phyloP scores from a whole-genome alignment of 148 eudicot genomes.

The Dianthus caryophyllus region DNA sequence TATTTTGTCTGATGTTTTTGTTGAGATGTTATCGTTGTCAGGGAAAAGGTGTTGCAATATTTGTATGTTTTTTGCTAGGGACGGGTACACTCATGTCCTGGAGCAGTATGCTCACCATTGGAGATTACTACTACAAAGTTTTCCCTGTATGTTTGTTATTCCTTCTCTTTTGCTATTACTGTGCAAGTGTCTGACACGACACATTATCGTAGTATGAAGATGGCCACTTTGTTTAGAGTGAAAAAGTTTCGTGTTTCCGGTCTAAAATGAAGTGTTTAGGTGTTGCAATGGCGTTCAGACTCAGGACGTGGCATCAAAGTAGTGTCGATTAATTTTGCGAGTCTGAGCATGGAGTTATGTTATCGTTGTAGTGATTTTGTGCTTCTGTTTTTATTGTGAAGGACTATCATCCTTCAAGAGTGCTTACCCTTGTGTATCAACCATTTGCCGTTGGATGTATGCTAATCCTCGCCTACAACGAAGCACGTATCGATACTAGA shows the following conservation, averaged over 20 bases:
- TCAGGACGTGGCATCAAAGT: not conserved
- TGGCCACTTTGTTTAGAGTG: too few species aligned
- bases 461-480: slow-evolving; percentile 42
- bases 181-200: too few species aligned
- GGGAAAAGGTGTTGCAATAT: slow-evolving; percentile 38
- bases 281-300: too few species aligned
- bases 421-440: slow-evolving; percentile 63
- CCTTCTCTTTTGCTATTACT: not conserved
- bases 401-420: slow-evolving; percentile 65
- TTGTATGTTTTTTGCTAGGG: slow-evolving; percentile 64
- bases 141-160: slow-evolving; percentile 52
- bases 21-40: slow-evolving; percentile 2
- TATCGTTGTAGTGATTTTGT: slow-evolving; percentile 4
- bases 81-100: slow-evolving; percentile 57
- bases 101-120: slow-evolving; percentile 57
- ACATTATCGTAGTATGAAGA: too few species aligned
- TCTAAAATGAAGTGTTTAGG: too few species aligned
- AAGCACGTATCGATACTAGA: slow-evolving; percentile 47
- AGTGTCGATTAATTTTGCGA: not conserved
- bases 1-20: not conserved
- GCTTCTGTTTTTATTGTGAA: not conserved
- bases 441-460: slow-evolving; percentile 53
- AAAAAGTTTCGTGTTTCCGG: too few species aligned
- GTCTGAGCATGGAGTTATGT: too few species aligned
- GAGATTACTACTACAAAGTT: slow-evolving; percentile 49